Base-by-base conservation (phyloP, 2,329 filamentous ascomycete genomes). In the Onygenales sp. region DNA sequence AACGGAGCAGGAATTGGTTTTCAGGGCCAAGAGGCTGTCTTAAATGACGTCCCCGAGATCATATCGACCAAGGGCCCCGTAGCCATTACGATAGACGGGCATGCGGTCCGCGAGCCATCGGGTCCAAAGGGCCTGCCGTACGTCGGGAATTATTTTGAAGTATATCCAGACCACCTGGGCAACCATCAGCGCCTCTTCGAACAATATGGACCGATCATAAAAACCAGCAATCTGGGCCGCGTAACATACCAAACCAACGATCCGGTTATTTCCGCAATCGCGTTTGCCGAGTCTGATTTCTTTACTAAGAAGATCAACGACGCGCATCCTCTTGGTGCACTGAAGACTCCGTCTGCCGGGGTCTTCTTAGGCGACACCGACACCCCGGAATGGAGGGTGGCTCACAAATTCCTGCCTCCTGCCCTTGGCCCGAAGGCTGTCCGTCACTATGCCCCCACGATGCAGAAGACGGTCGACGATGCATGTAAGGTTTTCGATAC, bases 401-500 rank as follows among this genome's bases (percentile, higher is more conserved):
- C 77, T 0, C 82, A 84, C 69, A 85, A 84, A 62, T 85, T 83
- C 63, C 58, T 84, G 0, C 79, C 81, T 0, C 80, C 82, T 0
- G 77, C 79, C 0, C 67, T 84, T 9, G 75, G 75, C 0, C 80
- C 81, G 34, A 82, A 81, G 60, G 81, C 81, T 0, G 79, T 84
- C 4, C 70, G 77, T 0, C 81, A 84, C 58, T 84, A 84, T 56
- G 74, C 78, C 0, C 79, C 81, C 0, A 74, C 72, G 0, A 84
- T 85, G 79, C 79, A 83, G 56, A 63, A 70, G 46, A 77, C 75
- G 0, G 71, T 80, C 2, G 74, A 81, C 57, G 68, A 75, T 14
- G 64, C 77, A 0, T 82, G 77, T 60, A 69, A 67, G 3, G 68
- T 75, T 1, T 74, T 76, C 48, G 74, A 76, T 50, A 54, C 64